phyloP scores from a whole-genome alignment of 208 protist genomes.

The Trypanosoma rangeli region DNA sequence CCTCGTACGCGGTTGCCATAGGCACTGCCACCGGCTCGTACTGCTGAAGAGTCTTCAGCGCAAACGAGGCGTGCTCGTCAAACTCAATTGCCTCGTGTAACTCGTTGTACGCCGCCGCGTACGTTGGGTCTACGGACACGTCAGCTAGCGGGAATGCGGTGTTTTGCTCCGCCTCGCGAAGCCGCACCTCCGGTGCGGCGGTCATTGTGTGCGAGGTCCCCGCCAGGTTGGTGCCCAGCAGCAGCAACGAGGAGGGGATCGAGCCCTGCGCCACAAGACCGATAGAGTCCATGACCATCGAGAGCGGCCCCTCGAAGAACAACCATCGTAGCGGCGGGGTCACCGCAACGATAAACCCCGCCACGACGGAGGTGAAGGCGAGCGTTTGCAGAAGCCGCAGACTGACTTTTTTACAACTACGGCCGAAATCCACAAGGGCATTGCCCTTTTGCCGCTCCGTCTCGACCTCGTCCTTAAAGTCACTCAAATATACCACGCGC shows the following conservation, averaged over 20 bases:
- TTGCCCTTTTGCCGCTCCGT: conserved; percentile 7
- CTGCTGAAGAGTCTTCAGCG: conserved; percentile 24
- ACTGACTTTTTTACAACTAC: background rate
- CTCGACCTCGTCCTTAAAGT: conserved; percentile 36
- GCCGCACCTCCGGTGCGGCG: conserved; percentile 16
- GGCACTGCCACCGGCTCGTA: background rate
- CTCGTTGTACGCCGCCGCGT: conserved; percentile 38
- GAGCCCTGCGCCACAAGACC: conserved; percentile 53
- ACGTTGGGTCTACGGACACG: conserved; percentile 22
- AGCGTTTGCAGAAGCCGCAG: conserved; percentile 38
- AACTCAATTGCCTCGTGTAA: conserved; percentile 35
- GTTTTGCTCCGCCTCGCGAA: conserved; percentile 74
- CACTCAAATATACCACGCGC: conserved; percentile 45
- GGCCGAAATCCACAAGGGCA: conserved; percentile 11
- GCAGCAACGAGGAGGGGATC: conserved; percentile 73
- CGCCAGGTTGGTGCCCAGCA: conserved; percentile 70
- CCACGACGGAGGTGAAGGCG: conserved; percentile 71
- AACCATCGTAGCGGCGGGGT: conserved; percentile 54
- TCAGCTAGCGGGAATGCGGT: conserved; percentile 46
- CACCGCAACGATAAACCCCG: conserved; percentile 67
- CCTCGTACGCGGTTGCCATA: background rate
- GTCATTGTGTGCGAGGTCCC: conserved; percentile 21
- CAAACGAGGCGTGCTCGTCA: conserved; percentile 46
- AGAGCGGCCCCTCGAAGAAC: conserved; percentile 59
- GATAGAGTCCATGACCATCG: conserved; percentile 62